Evolutionary conservation across 164 flowering plant species (phyloP).

Genomic region (Magnolia sinica): DNA sequence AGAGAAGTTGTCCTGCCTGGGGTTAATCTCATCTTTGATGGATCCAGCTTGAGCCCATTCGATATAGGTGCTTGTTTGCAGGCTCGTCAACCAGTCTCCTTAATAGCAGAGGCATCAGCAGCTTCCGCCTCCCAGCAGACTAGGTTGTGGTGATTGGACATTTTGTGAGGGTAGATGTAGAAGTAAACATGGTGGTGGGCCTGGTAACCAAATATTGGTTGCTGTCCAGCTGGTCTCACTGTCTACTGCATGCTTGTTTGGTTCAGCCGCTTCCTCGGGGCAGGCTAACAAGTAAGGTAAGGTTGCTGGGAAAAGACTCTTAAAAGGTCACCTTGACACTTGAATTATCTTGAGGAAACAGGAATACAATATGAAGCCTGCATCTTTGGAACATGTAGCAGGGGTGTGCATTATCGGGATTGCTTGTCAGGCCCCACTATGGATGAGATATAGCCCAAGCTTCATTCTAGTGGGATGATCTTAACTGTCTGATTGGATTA

Average conservation of each 20-base stretch:
- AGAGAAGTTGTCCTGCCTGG: slow-evolving; percentile 81
- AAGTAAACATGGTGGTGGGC: slow-evolving; percentile 4
- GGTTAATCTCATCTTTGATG: slow-evolving; percentile 85
- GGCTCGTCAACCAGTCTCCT: slow-evolving; percentile 87
- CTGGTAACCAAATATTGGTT: slow-evolving; percentile 5
- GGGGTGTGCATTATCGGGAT: not conserved
- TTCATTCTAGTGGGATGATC: too few relatives aligned
- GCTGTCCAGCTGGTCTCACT: slow-evolving; percentile 1
- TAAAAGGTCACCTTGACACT: not conserved
- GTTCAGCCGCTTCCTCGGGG: slow-evolving; percentile 13
- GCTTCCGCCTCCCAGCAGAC: slow-evolving; percentile 53
- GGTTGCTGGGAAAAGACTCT: not conserved
- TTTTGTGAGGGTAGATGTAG: not conserved
- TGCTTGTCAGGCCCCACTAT: too few relatives aligned
- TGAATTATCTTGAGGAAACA: not conserved
- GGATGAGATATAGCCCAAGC: too few relatives aligned
- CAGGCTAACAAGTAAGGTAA: slow-evolving; percentile 12
- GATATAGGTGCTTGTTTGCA: slow-evolving; percentile 94
- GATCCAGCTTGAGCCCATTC: slow-evolving; percentile 77
- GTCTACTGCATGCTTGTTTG: slow-evolving; percentile 13
- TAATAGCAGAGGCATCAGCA: slow-evolving; percentile 83
- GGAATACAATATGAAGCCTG: not conserved
- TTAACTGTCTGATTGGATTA: too few relatives aligned
- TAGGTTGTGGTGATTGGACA: slow-evolving; percentile 10
- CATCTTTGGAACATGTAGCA: not conserved